These are phyloP conservation scores for Puccinia triticina DNA, from an alignment of 1,284 basidiomycete genomes.

Conservation along the genomic window DNA sequence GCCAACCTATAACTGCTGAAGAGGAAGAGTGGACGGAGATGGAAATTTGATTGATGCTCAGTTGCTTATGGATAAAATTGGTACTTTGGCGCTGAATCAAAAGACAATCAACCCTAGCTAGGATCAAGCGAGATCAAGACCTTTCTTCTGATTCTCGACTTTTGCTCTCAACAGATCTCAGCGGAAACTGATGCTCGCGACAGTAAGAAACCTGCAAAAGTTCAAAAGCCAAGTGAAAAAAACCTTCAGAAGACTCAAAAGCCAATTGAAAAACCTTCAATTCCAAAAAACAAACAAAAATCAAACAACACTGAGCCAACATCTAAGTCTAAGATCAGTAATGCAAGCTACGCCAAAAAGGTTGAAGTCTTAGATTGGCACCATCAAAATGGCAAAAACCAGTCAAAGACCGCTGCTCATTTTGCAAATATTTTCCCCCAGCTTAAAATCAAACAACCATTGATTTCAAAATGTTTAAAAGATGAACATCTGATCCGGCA, in stretches of 20 bases:
- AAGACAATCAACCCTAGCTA: neutral
- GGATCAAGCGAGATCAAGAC: slow-evolving; percentile 1
- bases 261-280: neutral
- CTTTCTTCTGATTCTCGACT: neutral
- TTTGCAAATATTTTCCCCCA: slow-evolving; percentile 6
- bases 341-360: neutral
- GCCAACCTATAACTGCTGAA: neutral
- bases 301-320: neutral
- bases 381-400: slow-evolving; percentile 30
- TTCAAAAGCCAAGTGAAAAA: neutral
- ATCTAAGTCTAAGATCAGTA: slow-evolving; percentile 15
- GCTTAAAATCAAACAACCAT: slow-evolving; percentile 33
- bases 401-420: slow-evolving; percentile 16
- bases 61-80: slow-evolving; percentile 5
- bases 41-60: slow-evolving; percentile 1
- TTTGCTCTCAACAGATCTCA: neutral
- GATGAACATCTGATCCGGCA: slow-evolving; percentile 13
- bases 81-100: neutral
- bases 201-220: too few species aligned
- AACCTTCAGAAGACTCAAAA: neutral
- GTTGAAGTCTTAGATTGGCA: slow-evolving; percentile 32
- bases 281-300: neutral
- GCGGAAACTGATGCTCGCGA: too few species aligned
- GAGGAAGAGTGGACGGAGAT: neutral
- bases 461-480: slow-evolving; percentile 33